A percentile compares a stretch with the other conserved stretches of the same genome.
phyloP scores from a whole-genome alignment of 352 stramenopile species.

The Phytophthora uliginosa region DNA sequence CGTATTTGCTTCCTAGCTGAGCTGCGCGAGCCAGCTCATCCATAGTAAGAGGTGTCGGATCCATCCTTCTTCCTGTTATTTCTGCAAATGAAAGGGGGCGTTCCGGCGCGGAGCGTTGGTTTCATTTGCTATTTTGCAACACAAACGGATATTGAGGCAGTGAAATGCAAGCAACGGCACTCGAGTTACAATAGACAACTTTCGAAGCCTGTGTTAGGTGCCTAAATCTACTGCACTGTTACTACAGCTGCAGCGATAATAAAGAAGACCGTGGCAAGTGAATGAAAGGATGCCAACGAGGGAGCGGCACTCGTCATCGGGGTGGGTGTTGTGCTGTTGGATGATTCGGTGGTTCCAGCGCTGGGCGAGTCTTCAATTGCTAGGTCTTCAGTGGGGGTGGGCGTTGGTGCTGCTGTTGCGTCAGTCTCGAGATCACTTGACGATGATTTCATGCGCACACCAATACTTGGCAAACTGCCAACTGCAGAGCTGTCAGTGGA shows the following conservation, averaged over 20 bases:
- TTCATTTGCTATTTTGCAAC: background rate
- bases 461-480: constrained; percentile 6
- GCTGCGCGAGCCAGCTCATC: constrained; percentile 33
- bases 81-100: constrained; percentile 1
- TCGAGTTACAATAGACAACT: background rate
- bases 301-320: constrained; percentile 20
- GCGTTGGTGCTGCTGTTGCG: constrained; percentile 5
- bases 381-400: constrained; percentile 27
- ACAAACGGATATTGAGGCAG: constrained; percentile 1
- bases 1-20: constrained; percentile 31
- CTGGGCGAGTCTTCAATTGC: constrained; percentile 10
- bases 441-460: constrained; percentile 7
- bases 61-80: background rate
- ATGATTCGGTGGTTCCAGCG: constrained; percentile 14
- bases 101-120: background rate
- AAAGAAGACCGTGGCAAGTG: background rate
- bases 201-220: too few relatives aligned
- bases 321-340: constrained; percentile 17
- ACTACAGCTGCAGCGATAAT: constrained; percentile 2
- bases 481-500: constrained; percentile 1
- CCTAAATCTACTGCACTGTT: constrained; percentile 4
- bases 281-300: background rate
- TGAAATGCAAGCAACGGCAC: background rate
- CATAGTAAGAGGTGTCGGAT: constrained; percentile 30
- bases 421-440: constrained; percentile 4